These are phyloP conservation scores for Colletotrichum godetiae DNA, from an alignment of 2,329 filamentous ascomycete genomes.

Conservation along the genomic window DNA sequence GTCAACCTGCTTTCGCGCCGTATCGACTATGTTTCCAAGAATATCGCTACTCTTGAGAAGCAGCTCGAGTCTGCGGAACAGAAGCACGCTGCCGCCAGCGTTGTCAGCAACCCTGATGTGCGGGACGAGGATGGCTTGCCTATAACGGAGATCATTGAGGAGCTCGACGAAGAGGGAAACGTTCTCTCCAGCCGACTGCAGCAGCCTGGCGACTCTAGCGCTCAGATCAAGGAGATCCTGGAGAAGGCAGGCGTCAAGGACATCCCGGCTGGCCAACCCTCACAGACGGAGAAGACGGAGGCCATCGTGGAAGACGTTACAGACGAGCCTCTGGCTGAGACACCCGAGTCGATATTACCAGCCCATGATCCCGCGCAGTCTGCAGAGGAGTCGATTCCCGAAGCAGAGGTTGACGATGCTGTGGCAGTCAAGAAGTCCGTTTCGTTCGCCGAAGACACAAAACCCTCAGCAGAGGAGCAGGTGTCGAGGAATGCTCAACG, in stretches of 20 bases:
- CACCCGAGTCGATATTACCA: neutral
- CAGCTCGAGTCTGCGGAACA: slow-evolving; percentile 77
- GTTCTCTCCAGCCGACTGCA: slow-evolving; percentile 76
- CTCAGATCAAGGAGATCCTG: slow-evolving; percentile 77
- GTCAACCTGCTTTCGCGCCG: slow-evolving; percentile 76
- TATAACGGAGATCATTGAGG: slow-evolving; percentile 90
- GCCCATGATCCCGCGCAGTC: neutral
- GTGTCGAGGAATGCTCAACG: slow-evolving; percentile 56
- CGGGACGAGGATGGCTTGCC: slow-evolving; percentile 78
- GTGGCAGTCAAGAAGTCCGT: slow-evolving; percentile 66
- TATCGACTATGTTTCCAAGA: slow-evolving; percentile 90
- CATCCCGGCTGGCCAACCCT: slow-evolving; percentile 42
- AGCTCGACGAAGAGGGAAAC: slow-evolving; percentile 91
- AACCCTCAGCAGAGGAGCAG: slow-evolving; percentile 54
- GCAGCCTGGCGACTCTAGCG: slow-evolving; percentile 74
- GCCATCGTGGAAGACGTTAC: slow-evolving; percentile 34
- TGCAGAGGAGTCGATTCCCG: neutral
- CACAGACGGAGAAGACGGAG: neutral
- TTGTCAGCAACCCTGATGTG: slow-evolving; percentile 69
- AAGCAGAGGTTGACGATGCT: slow-evolving; percentile 6
- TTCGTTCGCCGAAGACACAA: slow-evolving; percentile 71
- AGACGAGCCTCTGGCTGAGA: slow-evolving; percentile 12
- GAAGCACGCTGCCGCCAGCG: slow-evolving; percentile 72
- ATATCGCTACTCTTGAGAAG: slow-evolving; percentile 79
- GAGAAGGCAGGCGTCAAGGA: slow-evolving; percentile 79